Evolutionary conservation across 2,329 filamentous ascomycete species (phyloP).

Genomic region (Didymella sp.): DNA sequence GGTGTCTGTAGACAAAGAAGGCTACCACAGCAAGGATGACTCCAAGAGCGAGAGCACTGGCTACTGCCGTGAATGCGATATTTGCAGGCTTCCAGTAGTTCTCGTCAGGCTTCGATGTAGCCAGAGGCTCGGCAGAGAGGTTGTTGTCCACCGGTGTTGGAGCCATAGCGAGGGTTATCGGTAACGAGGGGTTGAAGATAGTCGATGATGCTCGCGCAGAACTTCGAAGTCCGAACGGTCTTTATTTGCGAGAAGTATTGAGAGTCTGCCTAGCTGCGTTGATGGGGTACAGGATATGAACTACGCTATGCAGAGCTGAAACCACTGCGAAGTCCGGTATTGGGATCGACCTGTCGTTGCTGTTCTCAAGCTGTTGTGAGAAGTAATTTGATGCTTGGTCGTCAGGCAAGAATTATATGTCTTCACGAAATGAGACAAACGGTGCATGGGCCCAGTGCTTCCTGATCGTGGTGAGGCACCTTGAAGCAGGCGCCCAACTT

Average conservation of each 20-base stretch:
- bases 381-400: slow-evolving; percentile 18
- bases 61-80: slow-evolving; percentile 37
- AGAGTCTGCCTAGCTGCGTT: slow-evolving; percentile 18
- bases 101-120: slow-evolving; percentile 17
- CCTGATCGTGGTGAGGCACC: slow-evolving; percentile 26
- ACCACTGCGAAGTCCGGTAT: slow-evolving; percentile 15
- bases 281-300: slow-evolving; percentile 21
- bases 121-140: slow-evolving; percentile 17
- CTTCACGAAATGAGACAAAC: slow-evolving; percentile 29
- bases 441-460: slow-evolving; percentile 28
- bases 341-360: slow-evolving; percentile 17
- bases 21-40: slow-evolving; percentile 28
- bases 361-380: slow-evolving; percentile 18
- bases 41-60: slow-evolving; percentile 33
- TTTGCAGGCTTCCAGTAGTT: slow-evolving; percentile 36
- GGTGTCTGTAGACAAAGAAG: slow-evolving; percentile 32
- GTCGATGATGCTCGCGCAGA: background rate
- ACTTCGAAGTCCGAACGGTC: background rate
- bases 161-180: slow-evolving; percentile 27
- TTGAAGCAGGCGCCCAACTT: slow-evolving; percentile 35
- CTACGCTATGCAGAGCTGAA: slow-evolving; percentile 32
- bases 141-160: slow-evolving; percentile 33
- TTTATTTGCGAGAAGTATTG: slow-evolving; percentile 10
- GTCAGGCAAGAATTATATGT: slow-evolving; percentile 38
- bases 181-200: background rate